Evolutionary conservation across 805 yeast species (phyloP).

Genomic region (Ogataea nakhonphanomensis): DNA sequence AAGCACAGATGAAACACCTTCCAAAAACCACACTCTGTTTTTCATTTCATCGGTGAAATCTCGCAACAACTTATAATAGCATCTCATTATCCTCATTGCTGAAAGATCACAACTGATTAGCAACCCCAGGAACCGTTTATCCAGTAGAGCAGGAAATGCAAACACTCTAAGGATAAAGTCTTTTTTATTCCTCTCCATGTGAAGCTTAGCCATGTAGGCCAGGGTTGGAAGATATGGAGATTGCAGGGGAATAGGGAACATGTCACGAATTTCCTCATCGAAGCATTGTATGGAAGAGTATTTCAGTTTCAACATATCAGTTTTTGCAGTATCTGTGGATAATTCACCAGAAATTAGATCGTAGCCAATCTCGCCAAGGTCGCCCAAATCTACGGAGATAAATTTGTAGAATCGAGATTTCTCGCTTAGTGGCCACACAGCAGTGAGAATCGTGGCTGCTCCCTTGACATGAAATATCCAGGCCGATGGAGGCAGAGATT

Average conservation of each 20-base stretch:
- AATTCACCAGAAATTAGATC: slow-evolving; percentile 35
- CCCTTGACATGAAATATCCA: slow-evolving; percentile 98
- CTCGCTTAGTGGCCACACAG: slow-evolving; percentile 89
- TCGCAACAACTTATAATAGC: slow-evolving; percentile 77
- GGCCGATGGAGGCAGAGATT: slow-evolving; percentile 83
- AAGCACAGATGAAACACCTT: slow-evolving; percentile 82
- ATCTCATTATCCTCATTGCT: slow-evolving; percentile 89
- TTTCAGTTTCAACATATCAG: slow-evolving; percentile 25
- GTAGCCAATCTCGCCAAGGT: slow-evolving; percentile 68
- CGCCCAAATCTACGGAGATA: slow-evolving; percentile 85
- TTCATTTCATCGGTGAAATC: slow-evolving; percentile 83
- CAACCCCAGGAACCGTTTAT: slow-evolving; percentile 70
- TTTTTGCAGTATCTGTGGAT: slow-evolving; percentile 15
- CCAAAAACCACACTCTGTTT: slow-evolving; percentile 89
- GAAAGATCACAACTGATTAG: slow-evolving; percentile 80
- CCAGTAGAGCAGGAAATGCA: slow-evolving; percentile 90
- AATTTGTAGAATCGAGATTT: slow-evolving; percentile 62
- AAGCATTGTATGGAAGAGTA: slow-evolving; percentile 71
- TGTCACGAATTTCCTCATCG: slow-evolving; percentile 77
- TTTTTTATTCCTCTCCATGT: slow-evolving; percentile 75
- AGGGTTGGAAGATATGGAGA: slow-evolving; percentile 87
- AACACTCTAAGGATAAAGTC: slow-evolving; percentile 85
- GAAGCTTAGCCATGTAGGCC: slow-evolving; percentile 80
- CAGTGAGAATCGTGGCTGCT: slow-evolving; percentile 91
- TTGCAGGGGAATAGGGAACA: slow-evolving; percentile 78